These are phyloP conservation scores for Lolium perenne DNA, from an alignment of 176 grass and related monocot species.

Conservation along the genomic window DNA sequence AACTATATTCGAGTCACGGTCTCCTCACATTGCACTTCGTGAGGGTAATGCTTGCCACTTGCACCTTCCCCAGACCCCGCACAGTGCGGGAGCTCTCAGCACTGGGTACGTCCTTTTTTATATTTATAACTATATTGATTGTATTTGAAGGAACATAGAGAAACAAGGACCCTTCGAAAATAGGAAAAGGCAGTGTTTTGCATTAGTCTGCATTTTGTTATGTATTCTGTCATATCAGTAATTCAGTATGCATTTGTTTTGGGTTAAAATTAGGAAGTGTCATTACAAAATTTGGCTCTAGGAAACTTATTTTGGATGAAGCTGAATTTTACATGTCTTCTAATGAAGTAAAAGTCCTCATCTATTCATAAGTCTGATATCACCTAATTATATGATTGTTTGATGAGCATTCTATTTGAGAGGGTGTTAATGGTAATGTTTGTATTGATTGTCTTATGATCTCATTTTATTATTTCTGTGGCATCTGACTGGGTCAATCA, in stretches of 20 bases:
- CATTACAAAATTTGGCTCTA: constrained; percentile 28
- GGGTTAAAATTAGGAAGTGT: not conserved
- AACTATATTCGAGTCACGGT: no score
- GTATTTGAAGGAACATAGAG: constrained; percentile 27
- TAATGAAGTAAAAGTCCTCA: constrained; percentile 22
- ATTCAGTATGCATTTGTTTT: constrained; percentile 18
- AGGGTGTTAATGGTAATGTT: not conserved
- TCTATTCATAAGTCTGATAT: not conserved
- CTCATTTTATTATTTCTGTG: constrained; percentile 16
- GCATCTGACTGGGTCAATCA: constrained; percentile 1
- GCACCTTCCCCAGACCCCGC: no score
- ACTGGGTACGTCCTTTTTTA: no score
- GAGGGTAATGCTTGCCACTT: no score
- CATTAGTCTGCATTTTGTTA: constrained; percentile 15
- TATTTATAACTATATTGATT: constrained; percentile 26
- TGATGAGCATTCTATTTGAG: not conserved
- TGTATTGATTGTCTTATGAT: constrained; percentile 19
- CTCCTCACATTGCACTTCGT: no score
- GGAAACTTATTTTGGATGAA: constrained; percentile 23
- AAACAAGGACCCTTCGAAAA: not conserved
- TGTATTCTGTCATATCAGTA: constrained; percentile 26
- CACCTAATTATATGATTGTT: constrained; percentile 13
- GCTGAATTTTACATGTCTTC: constrained; percentile 28
- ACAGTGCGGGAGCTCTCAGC: no score
- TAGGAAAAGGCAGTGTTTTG: constrained; percentile 1